These are phyloP conservation scores for Sclerotinia minor DNA, from an alignment of 2,329 filamentous ascomycete species.

Conservation along the genomic window DNA sequence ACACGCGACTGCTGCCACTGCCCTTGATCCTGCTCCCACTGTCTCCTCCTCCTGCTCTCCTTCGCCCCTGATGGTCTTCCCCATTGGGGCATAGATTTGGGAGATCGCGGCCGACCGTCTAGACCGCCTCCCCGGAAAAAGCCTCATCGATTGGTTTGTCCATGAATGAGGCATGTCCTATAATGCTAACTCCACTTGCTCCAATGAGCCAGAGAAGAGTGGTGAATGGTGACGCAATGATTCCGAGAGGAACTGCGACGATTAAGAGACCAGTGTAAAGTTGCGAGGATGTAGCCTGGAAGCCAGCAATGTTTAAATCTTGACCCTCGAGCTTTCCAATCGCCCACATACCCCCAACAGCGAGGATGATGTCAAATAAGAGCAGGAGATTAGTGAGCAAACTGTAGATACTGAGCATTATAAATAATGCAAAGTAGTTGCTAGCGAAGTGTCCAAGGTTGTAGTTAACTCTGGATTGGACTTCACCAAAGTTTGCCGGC, in stretches of 20 bases:
- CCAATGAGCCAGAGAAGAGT: constrained; percentile 95
- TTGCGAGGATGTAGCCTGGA: constrained; percentile 85
- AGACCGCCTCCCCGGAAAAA: constrained; percentile 99
- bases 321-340: constrained; percentile 88
- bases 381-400: constrained; percentile 83
- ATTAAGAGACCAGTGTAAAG: constrained; percentile 87
- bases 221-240: constrained; percentile 80
- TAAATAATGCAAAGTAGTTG: constrained; percentile 94
- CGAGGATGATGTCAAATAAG: constrained; percentile 89
- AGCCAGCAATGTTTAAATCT: constrained; percentile 82
- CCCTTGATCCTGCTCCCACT: constrained; percentile 51
- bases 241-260: constrained; percentile 78
- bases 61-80: constrained; percentile 98
- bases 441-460: constrained; percentile 96
- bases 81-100: constrained; percentile 88
- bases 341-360: constrained; percentile 82
- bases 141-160: constrained; percentile 99
- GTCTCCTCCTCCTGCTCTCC: constrained; percentile 61
- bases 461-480: constrained; percentile 93
- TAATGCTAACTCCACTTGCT: constrained; percentile 87
- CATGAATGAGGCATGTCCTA: constrained; percentile 93
- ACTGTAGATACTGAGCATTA: constrained; percentile 95
- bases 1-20: constrained; percentile 53
- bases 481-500: constrained; percentile 84
- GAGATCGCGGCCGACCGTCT: constrained; percentile 99